phyloP scores from a whole-genome alignment of 768 basidiomycete genomes.

The Chalciporus piperatus region DNA sequence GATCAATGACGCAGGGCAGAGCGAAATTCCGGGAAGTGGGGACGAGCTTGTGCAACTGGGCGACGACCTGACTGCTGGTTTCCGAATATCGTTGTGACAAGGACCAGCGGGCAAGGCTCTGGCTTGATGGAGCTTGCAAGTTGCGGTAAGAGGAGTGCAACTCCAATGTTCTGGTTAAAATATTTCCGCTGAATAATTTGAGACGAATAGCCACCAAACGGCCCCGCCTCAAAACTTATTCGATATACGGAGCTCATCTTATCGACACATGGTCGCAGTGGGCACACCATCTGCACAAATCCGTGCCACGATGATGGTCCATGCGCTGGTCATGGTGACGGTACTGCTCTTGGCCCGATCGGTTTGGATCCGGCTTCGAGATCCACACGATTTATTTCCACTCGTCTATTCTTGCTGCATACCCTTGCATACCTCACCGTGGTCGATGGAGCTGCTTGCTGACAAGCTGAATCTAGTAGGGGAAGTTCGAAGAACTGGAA shows the following conservation, averaged over 20 bases:
- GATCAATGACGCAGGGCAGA: conserved; percentile 10
- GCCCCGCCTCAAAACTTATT: neutral
- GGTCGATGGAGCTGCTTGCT: neutral
- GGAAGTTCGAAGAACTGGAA: neutral
- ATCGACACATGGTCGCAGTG: neutral
- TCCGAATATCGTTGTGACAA: neutral
- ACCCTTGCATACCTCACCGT: neutral
- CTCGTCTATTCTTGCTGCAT: neutral
- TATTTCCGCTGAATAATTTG: conserved; percentile 27
- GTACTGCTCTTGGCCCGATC: conserved; percentile 29
- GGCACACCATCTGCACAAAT: neutral
- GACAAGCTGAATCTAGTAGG: neutral
- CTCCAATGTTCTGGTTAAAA: conserved; percentile 17
- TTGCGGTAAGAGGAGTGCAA: conserved; percentile 20
- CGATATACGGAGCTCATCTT: neutral
- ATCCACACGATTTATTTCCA: conserved; percentile 12
- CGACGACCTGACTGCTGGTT: neutral
- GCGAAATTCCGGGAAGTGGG: neutral
- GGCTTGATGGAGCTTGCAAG: conserved; percentile 6
- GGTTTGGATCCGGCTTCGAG: conserved; percentile 26
- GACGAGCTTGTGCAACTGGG: neutral
- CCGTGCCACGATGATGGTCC: conserved; percentile 1
- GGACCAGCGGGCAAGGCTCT: conserved; percentile 1
- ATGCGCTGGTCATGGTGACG: conserved; percentile 9
- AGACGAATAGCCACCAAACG: conserved; percentile 3